Evolutionary conservation across 768 basidiomycete species (phyloP).

Genomic region (Sporobolomyces roseus): DNA sequence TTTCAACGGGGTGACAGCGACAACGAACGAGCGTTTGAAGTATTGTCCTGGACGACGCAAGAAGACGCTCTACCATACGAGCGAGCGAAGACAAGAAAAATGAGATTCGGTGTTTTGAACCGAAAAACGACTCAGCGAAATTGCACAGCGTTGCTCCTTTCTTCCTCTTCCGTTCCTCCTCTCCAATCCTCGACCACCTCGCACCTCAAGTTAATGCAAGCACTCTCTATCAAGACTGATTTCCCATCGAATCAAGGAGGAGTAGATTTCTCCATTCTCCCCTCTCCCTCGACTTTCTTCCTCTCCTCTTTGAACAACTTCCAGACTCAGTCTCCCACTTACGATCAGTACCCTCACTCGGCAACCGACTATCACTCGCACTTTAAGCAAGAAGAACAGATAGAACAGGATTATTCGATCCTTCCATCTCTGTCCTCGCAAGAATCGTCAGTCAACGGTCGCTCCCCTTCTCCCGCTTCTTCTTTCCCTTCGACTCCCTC

Average conservation of each 20-base stretch:
- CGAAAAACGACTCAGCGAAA: too few species aligned
- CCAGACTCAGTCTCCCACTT: constrained; percentile 19
- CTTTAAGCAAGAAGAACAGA: neutral
- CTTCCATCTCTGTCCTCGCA: neutral
- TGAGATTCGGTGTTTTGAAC: too few species aligned
- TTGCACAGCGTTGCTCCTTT: too few species aligned
- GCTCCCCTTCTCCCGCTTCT: constrained; percentile 15
- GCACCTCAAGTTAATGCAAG: neutral
- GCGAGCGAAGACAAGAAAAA: too few species aligned
- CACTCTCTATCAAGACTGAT: constrained; percentile 10
- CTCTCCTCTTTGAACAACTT: neutral
- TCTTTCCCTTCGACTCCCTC: constrained; percentile 15
- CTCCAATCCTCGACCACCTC: neutral
- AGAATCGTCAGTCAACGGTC: neutral
- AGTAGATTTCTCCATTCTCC: neutral
- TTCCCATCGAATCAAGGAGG: neutral
- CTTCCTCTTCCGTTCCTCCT: neutral
- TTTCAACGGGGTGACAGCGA: too few species aligned
- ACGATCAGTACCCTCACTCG: neutral
- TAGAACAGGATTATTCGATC: neutral
- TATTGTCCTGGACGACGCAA: too few species aligned
- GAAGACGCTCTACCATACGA: too few species aligned
- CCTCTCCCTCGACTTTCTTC: constrained; percentile 10
- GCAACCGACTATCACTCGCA: constrained; percentile 10
- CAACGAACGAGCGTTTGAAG: too few species aligned